Base-by-base conservation (phyloP, 345 rosid genomes). In the Eucalyptus pauciflora region DNA sequence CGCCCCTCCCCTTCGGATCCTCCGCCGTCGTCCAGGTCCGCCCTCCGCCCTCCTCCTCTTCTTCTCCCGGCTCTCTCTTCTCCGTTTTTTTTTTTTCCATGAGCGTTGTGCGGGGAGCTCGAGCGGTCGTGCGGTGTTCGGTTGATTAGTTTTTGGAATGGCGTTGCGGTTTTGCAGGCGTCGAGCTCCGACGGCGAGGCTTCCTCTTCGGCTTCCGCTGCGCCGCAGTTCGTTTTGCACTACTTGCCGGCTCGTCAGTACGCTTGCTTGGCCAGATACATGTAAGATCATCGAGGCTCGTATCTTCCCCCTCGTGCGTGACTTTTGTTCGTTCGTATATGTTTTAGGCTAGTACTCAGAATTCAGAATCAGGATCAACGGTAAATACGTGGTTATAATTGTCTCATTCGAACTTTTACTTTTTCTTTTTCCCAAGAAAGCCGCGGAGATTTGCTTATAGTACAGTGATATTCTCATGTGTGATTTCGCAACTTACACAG, bases 1-100 rank as follows among this genome's bases (percentile, higher is more conserved):
- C 97, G 43, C 91, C 96, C 80, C 94, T 96, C 51, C 98, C 98
- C 86, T 92, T 94, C 88, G 96, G 94, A 71, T 96, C 96, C 91
- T 92, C 97, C 89, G 98, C 98, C 64, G 94, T 95, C 71, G 97
- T 96, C 37, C 92, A 96, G 96, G 98, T 95, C 56, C 41, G 62
- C 6, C 13, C 67, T 56, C 48, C 24, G 45, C 43, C 11, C 67
- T 56, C 46, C 33, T 37, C 8, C 29, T 31, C 31, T 31, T 13
- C 50, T 37, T 24, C n/a, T 10, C 1, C 46, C 25, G 27, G 49
- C 80, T 27, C 46, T 67, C 14, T 50, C 46, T 88, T 56, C 14
- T 56, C 41, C 29, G 37, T 49, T 22, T 22, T 5, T 54, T 56
- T 56, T 7, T 56, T 25, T 22, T 88, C 86, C 25, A 86, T 12